Evolutionary conservation across 768 basidiomycete genomes (phyloP).

Genomic region (Mycena floridula): DNA sequence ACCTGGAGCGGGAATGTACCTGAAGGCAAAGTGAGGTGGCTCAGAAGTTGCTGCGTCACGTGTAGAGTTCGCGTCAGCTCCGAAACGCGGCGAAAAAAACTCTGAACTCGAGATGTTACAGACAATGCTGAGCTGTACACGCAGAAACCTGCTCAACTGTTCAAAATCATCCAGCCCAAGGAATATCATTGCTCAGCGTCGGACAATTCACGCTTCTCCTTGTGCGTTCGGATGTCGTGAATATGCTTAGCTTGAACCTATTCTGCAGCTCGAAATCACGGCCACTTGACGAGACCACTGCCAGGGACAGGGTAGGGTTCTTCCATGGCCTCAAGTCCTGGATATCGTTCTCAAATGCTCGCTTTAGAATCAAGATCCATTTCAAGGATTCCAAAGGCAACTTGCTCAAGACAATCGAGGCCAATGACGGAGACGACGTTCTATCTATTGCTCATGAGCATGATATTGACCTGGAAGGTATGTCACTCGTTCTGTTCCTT

Average conservation of each 20-base stretch:
- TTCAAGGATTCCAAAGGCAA: slow-evolving; percentile 87
- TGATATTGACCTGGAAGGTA: slow-evolving; percentile 94
- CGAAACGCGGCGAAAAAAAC: too few relatives aligned
- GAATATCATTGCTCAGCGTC: too few relatives aligned
- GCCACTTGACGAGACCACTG: slow-evolving; percentile 50
- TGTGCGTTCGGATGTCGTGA: not conserved
- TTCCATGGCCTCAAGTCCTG: not conserved
- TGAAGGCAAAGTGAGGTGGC: too few relatives aligned
- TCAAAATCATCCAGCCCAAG: too few relatives aligned
- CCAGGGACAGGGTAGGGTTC: slow-evolving; percentile 61
- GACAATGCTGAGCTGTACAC: too few relatives aligned
- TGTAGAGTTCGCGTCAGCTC: too few relatives aligned
- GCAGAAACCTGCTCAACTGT: too few relatives aligned
- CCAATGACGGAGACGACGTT: slow-evolving; percentile 90
- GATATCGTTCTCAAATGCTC: slow-evolving; percentile 5
- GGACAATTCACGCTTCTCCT: not conserved
- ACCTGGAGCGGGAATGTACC: too few relatives aligned
- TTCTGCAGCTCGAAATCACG: slow-evolving; percentile 32
- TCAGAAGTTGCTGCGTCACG: too few relatives aligned
- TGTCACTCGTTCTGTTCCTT: slow-evolving; percentile 12
- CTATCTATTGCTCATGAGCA: slow-evolving; percentile 90
- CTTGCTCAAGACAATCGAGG: slow-evolving; percentile 83
- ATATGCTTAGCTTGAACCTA: not conserved
- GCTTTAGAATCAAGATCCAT: slow-evolving; percentile 72
- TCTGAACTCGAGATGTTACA: too few relatives aligned